Percentiles rank a stretch among this genome's conserved stretches.
Conservation (phyloP, 1,139 yeast genomes). For the Hyphopichia pseudoburtonii region DNA sequence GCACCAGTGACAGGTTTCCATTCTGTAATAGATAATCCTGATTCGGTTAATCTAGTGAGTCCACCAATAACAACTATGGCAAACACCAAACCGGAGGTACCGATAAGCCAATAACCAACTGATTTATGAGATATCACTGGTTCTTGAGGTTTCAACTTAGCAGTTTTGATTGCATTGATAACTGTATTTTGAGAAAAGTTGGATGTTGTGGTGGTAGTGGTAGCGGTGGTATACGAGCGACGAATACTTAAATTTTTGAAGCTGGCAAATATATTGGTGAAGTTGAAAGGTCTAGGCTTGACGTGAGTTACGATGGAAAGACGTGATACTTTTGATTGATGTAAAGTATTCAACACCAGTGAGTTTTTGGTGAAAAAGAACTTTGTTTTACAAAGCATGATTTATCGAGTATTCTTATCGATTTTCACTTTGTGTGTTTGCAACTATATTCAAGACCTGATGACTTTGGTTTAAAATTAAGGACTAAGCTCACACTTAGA, state of each 20-base stretch:
- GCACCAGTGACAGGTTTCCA: constrained; percentile 99
- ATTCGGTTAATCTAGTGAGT: constrained; percentile 88
- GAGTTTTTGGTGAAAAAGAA: constrained; percentile 47
- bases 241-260: no score
- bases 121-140: constrained; percentile 39
- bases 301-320: constrained; percentile 6
- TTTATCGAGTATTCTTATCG: neutral
- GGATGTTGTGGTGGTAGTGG: neutral
- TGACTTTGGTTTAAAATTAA: no score
- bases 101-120: constrained; percentile 88
- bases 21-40: constrained; percentile 94
- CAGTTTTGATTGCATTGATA: neutral
- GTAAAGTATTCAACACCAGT: constrained; percentile 31
- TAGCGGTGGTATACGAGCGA: constrained; percentile 7
- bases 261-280: constrained; percentile 6
- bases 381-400: constrained; percentile 37
- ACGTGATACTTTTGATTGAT: constrained; percentile 21
- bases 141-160: constrained; percentile 2
- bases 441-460: no score
- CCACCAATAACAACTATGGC: constrained; percentile 98
- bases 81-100: constrained; percentile 88
- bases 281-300: constrained; percentile 3
- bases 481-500: no score
- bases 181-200: constrained; percentile 4
- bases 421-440: neutral